These are phyloP conservation scores for Salix viminalis DNA, from an alignment of 345 rosid genomes.

Conservation along the genomic window DNA sequence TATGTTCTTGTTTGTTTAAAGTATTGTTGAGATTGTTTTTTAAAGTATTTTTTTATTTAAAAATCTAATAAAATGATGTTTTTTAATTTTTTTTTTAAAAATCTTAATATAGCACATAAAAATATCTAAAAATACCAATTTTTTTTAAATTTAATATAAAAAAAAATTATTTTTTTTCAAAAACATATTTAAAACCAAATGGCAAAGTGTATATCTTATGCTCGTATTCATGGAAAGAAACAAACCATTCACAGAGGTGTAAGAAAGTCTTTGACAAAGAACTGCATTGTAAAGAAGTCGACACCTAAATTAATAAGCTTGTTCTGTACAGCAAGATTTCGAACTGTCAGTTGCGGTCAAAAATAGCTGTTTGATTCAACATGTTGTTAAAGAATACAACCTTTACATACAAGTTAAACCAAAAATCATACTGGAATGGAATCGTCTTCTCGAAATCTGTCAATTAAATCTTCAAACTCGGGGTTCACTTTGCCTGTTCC, in stretches of 20 bases:
- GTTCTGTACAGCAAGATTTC: constrained; percentile 11
- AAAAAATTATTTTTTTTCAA: too few relatives aligned
- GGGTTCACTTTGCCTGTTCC: constrained; percentile 15
- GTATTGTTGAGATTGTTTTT: too few relatives aligned
- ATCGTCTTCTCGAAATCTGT: constrained; percentile 1
- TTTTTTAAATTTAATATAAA: too few relatives aligned
- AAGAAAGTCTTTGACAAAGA: not conserved
- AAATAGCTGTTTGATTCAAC: not conserved
- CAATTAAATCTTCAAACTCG: constrained; percentile 1
- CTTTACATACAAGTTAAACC: constrained; percentile 2
- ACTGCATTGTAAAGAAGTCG: not conserved
- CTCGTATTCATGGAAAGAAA: not conserved
- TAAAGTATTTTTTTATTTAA: too few relatives aligned
- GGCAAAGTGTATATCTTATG: not conserved
- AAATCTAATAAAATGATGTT: too few relatives aligned
- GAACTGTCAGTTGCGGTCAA: constrained; percentile 2
- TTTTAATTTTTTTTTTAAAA: too few relatives aligned
- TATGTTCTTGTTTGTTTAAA: too few relatives aligned
- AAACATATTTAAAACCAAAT: too few relatives aligned
- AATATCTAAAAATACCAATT: too few relatives aligned
- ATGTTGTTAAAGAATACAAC: constrained; percentile 13
- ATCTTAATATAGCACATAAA: too few relatives aligned
- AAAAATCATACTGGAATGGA: constrained; percentile 7
- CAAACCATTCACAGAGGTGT: not conserved
- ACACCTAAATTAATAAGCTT: constrained; percentile 3